Evolutionary conservation across 768 basidiomycete species (phyloP).

Genomic region (Peribolospora kevripleyi): DNA sequence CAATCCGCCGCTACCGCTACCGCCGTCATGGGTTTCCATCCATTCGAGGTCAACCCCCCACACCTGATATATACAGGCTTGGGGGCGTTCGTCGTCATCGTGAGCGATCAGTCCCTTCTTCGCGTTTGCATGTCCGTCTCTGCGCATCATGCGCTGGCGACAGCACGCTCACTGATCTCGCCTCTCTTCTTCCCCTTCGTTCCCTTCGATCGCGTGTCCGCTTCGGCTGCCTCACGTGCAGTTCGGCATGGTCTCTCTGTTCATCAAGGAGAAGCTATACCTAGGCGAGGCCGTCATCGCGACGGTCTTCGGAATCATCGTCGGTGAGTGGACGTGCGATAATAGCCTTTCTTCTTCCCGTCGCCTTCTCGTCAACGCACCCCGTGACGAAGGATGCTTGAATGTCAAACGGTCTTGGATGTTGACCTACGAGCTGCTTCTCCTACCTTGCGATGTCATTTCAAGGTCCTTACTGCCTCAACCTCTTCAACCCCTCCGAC

Average conservation of each 20-base stretch:
- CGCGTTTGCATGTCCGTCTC: neutral
- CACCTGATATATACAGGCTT: constrained; percentile 21
- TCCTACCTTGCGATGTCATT: neutral
- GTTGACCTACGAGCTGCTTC: too few relatives aligned
- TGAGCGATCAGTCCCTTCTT: neutral
- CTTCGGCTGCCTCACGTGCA: constrained; percentile 15
- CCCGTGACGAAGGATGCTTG: too few relatives aligned
- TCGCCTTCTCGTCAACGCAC: neutral
- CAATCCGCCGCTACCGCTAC: too few relatives aligned
- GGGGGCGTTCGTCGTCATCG: constrained; percentile 6
- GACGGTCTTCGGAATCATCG: constrained; percentile 73
- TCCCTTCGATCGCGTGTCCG: neutral
- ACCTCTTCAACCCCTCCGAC: constrained; percentile 53
- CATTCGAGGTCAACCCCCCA: constrained; percentile 17
- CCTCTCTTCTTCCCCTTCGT: constrained; percentile 50
- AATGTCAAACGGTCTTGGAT: too few relatives aligned
- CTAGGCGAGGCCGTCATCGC: constrained; percentile 94
- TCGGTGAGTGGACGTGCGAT: constrained; percentile 22
- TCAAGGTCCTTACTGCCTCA: constrained; percentile 50
- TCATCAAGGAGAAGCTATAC: constrained; percentile 75
- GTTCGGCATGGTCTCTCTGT: constrained; percentile 88
- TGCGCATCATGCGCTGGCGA: neutral
- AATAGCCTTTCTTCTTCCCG: neutral
- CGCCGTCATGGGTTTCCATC: constrained; percentile 11
- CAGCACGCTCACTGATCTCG: neutral